Evolutionary conservation across 2,329 filamentous ascomycete species (phyloP), one percentile per base, ranked within the genome.

Genomic region (Exutisphaerella laricina): DNA sequence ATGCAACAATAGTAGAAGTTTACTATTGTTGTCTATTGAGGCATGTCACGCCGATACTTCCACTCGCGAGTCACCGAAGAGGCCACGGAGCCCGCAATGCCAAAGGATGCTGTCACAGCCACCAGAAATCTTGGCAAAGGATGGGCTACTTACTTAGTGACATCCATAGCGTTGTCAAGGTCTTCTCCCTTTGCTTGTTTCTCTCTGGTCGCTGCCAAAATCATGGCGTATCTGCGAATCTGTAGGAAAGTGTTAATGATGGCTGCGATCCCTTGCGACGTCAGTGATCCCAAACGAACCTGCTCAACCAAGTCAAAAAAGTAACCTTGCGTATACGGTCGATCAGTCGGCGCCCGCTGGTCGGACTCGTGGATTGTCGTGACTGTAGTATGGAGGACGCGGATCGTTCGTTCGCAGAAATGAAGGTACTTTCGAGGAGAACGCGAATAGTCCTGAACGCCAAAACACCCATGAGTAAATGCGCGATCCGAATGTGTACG

Each of bases 291-390:
- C 35, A 45, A 51, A 62, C 60, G 52, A 50, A 62, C 60, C 78
- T 96, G 89, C 65, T 94, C 87, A 65, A 94, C 83, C 49, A 97
- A 81, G 71, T 97, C 90, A 70, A 96, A 84, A 65, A 96, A 96
- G 70, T 97, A 97, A 63, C 87, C 87, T 77, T 85, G 88, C 75
- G 84, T 92, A 74, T 96, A 97, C 55, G 88, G 88, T 59, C 85
- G 82, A 67, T 97, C 90, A 67, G 79, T 74, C 47, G 86, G 84
- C 64, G 87, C 80, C 55, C 83, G 82, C 70, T 90, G 86, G 66
- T 97, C 89, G 64, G 81, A 81, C 64, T 94, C 88, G 73, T 79
- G 83, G 53, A 96, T 75, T 67, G 84, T 83, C 67, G 88, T 82
- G 66, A 94, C 86, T 47, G 88, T 92, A 52, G 87, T 83, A 73